Evolutionary conservation across 2,329 filamentous ascomycete genomes (phyloP).

Genomic region (Canariomyces notabilis): DNA sequence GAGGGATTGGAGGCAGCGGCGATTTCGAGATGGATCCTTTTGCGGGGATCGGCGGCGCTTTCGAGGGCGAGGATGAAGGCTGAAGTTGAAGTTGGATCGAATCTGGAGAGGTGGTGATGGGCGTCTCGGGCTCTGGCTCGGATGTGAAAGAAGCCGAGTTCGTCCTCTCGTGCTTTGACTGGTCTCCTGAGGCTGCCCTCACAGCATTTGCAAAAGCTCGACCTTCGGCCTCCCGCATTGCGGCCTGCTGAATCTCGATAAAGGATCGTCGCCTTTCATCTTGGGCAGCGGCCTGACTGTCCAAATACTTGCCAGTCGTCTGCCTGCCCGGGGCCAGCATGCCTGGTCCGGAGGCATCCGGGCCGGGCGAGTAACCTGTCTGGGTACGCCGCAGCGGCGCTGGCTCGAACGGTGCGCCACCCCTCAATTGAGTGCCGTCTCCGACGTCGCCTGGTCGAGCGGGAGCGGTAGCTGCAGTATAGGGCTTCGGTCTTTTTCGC

Average conservation of each 20-base stretch:
- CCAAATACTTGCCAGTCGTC: slow-evolving; percentile 32
- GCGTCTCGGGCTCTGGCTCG: slow-evolving; percentile 15
- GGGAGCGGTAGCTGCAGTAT: slow-evolving; percentile 32
- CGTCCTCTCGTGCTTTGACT: not conserved
- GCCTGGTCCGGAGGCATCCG: slow-evolving; percentile 22
- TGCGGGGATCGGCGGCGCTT: slow-evolving; percentile 8
- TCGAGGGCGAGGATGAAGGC: slow-evolving; percentile 2
- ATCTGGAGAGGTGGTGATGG: slow-evolving; percentile 24
- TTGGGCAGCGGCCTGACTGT: slow-evolving; percentile 31
- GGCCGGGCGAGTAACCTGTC: slow-evolving; percentile 46
- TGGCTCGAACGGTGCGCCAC: slow-evolving; percentile 49
- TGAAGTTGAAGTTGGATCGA: slow-evolving; percentile 11
- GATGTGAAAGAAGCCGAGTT: slow-evolving; percentile 29
- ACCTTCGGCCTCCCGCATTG: slow-evolving; percentile 58
- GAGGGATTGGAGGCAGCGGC: slow-evolving; percentile 11
- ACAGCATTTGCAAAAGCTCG: slow-evolving; percentile 51
- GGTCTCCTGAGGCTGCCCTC: slow-evolving; percentile 27
- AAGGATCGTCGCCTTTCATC: slow-evolving; percentile 54
- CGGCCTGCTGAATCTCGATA: slow-evolving; percentile 53
- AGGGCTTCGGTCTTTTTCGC: slow-evolving; percentile 41
- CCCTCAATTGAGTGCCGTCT: slow-evolving; percentile 22
- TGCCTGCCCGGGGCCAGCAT: slow-evolving; percentile 33
- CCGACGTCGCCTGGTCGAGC: slow-evolving; percentile 24
- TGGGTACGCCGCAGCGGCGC: slow-evolving; percentile 52
- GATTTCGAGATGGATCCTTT: slow-evolving; percentile 8